A percentile compares a stretch with the other conserved stretches of the same genome.
Conservation (phyloP, 2,329 filamentous ascomycete species). For the Talaromyces pinophilus region DNA sequence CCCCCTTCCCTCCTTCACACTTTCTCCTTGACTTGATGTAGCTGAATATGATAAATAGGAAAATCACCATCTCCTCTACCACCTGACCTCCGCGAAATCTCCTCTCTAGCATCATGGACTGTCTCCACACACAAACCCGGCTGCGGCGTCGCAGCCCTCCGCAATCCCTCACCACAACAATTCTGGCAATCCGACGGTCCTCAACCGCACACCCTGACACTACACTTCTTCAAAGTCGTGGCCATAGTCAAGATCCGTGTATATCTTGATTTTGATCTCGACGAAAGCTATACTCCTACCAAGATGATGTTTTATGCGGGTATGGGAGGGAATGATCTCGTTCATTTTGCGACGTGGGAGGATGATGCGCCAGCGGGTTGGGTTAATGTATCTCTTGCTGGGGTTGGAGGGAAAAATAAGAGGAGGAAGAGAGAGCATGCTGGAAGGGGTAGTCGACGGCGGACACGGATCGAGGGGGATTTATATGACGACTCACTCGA, state of each 20-base stretch:
- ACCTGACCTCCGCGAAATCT: slow-evolving; percentile 60
- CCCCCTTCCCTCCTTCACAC: not conserved
- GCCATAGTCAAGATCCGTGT: slow-evolving; percentile 54
- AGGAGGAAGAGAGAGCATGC: slow-evolving; percentile 29
- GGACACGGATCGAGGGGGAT: slow-evolving; percentile 17
- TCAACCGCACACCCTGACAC: slow-evolving; percentile 63
- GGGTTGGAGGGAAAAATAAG: slow-evolving; percentile 55
- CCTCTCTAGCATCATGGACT: slow-evolving; percentile 66
- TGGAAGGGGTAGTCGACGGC: not conserved
- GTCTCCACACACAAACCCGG: slow-evolving; percentile 64
- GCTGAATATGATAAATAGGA: slow-evolving; percentile 27
- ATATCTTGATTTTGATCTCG: slow-evolving; percentile 82
- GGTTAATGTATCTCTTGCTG: slow-evolving; percentile 76
- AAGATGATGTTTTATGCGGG: slow-evolving; percentile 87
- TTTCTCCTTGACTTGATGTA: not conserved
- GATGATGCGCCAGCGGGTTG: slow-evolving; percentile 81
- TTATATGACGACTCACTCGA: slow-evolving; percentile 30
- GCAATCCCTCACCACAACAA: slow-evolving; percentile 56
- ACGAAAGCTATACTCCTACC: slow-evolving; percentile 96
- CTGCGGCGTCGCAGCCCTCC: slow-evolving; percentile 61
- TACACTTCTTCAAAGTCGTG: slow-evolving; percentile 62
- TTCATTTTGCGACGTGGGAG: slow-evolving; percentile 79
- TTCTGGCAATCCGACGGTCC: slow-evolving; percentile 70
- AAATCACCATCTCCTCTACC: slow-evolving; percentile 42
- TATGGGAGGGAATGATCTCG: slow-evolving; percentile 86